Evolutionary conservation across 331 rosid genomes (phyloP).

Genomic region (Rosa hybrid): DNA sequence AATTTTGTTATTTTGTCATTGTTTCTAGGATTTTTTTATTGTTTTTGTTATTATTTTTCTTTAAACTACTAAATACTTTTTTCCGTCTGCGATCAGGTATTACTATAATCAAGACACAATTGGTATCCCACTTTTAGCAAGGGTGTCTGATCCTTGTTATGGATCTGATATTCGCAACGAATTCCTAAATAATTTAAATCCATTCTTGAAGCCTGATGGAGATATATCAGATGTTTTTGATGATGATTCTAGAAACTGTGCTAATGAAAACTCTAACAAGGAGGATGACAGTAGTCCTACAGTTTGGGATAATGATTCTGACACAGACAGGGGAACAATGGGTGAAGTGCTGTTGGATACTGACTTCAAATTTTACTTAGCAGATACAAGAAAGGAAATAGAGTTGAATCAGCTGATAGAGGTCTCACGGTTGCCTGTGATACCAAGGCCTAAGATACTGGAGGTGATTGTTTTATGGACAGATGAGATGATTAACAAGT

Average conservation of each 20-base stretch:
- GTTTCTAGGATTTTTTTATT: background rate
- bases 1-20: background rate
- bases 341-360: conserved; percentile 38
- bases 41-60: background rate
- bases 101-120: conserved; percentile 25
- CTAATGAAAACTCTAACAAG: conserved; percentile 50
- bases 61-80: background rate
- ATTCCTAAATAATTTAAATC: conserved; percentile 59
- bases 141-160: conserved; percentile 43
- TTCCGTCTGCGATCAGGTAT: conserved; percentile 29
- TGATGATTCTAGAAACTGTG: conserved; percentile 34
- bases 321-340: conserved; percentile 40
- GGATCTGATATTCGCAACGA: conserved; percentile 54
- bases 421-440: conserved; percentile 4
- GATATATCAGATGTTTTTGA: conserved; percentile 38
- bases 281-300: conserved; percentile 38
- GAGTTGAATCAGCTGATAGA: conserved; percentile 41
- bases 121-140: conserved; percentile 74
- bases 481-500: conserved; percentile 50
- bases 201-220: conserved; percentile 47
- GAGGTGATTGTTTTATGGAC: conserved; percentile 67
- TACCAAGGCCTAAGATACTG: conserved; percentile 8
- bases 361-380: conserved; percentile 56
- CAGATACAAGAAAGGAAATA: conserved; percentile 12
- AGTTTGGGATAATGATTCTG: conserved; percentile 41